Base-by-base conservation (phyloP, 2,329 filamentous ascomycete species). In the Cercospora berteroae region DNA sequence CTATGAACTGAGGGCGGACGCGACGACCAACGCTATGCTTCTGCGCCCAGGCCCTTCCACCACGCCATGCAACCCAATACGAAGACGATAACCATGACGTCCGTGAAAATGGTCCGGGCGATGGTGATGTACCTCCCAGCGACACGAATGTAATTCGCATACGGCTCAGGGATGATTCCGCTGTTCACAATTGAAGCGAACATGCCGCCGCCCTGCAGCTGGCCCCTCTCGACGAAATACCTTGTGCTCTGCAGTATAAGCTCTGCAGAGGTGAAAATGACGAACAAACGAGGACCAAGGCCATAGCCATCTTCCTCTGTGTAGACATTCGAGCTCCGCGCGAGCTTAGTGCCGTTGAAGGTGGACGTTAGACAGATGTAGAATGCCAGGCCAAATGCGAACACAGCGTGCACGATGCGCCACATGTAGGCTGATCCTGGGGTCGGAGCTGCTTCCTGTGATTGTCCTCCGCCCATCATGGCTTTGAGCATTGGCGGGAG, bases 181-280 rank as follows among this genome's bases (percentile, higher is more conserved):
- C 76, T 77, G 5, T 87, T 85, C 4, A 85, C 82, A 48, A 89
- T 80, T 25, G 85, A 90, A 69, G 88, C 88, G 69, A 92, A 72
- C 66, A 91, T 84, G 3, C 90, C 90, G 27, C 82, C 79, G 3
- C 86, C 86, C 68, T 86, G 86, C 56, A 85, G 77, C 68, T 80
- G 80, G 29, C 85, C 85, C 72, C 86, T 87, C 73, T 93, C 90
- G 61, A 92, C 75, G 72, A 93, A 88, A 77, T 90, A 91, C 25
- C 91, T 83, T 31, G 86, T 88, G 1, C 88, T 90, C 70, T 94
- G 87, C 70, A 94, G 81, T 63, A 92, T 77, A 10, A 92, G 84
- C 80, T 95, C 91, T 33, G 87, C 89, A 0, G 91, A 92, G 5
- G 90, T 89, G 76, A 94, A 95, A n/a, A 91, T 85, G 82, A 89